Conservation (phyloP, 768 basidiomycete genomes). For the Naganishia vaughanmartiniae region DNA sequence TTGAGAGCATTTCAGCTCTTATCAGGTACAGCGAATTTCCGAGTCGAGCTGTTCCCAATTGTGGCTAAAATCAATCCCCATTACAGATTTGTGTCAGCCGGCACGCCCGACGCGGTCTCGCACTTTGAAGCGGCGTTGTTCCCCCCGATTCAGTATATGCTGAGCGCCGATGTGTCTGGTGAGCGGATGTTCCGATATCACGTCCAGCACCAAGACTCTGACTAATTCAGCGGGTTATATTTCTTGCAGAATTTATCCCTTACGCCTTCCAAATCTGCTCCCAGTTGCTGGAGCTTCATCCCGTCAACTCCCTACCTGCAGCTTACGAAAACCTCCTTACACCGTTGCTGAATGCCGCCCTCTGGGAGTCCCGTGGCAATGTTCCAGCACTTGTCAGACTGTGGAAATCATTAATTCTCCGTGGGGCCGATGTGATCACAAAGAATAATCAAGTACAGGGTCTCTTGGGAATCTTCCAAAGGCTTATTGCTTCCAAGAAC, state of each 20-base stretch:
- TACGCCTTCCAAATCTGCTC: conserved; percentile 96
- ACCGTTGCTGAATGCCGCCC: conserved; percentile 74
- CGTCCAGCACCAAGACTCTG: neutral
- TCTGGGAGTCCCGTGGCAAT: conserved; percentile 92
- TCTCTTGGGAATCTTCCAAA: conserved; percentile 86
- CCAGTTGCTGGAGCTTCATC: conserved; percentile 86
- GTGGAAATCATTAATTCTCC: conserved; percentile 74
- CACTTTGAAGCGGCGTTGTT: conserved; percentile 80
- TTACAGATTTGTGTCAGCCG: conserved; percentile 73
- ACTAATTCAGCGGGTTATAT: conserved; percentile 5
- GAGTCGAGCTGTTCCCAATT: conserved; percentile 12
- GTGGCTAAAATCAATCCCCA: neutral
- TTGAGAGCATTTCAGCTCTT: conserved; percentile 91
- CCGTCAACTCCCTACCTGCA: conserved; percentile 60
- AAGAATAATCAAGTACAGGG: conserved; percentile 68
- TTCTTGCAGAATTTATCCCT: conserved; percentile 78
- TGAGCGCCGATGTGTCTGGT: conserved; percentile 93
- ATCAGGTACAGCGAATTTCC: conserved; percentile 62
- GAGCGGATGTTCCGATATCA: conserved; percentile 38
- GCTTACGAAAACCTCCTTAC: conserved; percentile 77
- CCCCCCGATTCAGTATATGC: conserved; percentile 77
- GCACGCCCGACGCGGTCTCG: conserved; percentile 64
- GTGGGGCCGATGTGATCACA: conserved; percentile 69
- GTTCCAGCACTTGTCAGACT: conserved; percentile 89
- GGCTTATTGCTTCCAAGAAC: conserved; percentile 75